phyloP scores from a whole-genome alignment of 169 alveolate species.

The Plasmodium vinckei region DNA sequence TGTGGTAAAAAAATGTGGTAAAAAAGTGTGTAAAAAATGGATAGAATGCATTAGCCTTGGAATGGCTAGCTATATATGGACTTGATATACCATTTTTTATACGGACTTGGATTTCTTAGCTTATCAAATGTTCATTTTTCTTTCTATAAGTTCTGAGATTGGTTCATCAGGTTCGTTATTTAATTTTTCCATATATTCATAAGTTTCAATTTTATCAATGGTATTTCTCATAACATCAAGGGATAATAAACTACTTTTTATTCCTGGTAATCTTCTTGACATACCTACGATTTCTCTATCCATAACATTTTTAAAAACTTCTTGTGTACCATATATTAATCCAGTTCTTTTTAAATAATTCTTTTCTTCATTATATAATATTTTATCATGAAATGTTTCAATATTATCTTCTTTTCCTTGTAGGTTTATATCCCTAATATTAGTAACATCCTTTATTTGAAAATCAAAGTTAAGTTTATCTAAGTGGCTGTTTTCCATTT shows the following conservation, averaged over 20 bases:
- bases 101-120: neutral
- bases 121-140: constrained; percentile 22
- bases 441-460: constrained; percentile 52
- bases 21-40: too few species aligned
- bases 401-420: constrained; percentile 68
- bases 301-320: constrained; percentile 57
- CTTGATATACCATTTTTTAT: too few species aligned
- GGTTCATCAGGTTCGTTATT: constrained; percentile 23
- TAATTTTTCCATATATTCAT: constrained; percentile 67
- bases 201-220: constrained; percentile 43
- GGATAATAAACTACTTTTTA: constrained; percentile 69
- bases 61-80: too few species aligned
- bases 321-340: constrained; percentile 70
- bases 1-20: too few species aligned
- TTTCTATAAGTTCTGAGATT: constrained; percentile 33
- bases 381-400: constrained; percentile 45
- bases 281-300: constrained; percentile 74
- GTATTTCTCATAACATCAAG: constrained; percentile 64
- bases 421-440: constrained; percentile 59
- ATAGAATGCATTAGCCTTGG: too few species aligned
- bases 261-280: constrained; percentile 77
- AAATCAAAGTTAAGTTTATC: constrained; percentile 49
- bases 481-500: constrained; percentile 31
- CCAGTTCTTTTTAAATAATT: constrained; percentile 75
- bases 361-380: constrained; percentile 74